Conservation (phyloP, 2,329 filamentous ascomycete species). For the Cadophora gregata region DNA sequence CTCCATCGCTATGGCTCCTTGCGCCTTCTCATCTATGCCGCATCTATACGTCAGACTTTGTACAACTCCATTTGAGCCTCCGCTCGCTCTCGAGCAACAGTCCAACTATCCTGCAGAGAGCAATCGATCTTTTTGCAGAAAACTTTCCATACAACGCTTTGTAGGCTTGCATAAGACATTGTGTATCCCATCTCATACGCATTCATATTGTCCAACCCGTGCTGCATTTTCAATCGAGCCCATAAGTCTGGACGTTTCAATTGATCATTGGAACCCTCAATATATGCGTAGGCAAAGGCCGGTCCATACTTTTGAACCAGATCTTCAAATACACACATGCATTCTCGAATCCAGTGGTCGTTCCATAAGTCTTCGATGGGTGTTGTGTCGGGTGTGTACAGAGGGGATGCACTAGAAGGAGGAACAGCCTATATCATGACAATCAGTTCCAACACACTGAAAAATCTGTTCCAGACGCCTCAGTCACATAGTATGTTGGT, state of each 20-base stretch:
- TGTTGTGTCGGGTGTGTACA: constrained; percentile 18
- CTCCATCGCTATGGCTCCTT: not conserved
- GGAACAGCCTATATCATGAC: not conserved
- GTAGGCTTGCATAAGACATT: constrained; percentile 39
- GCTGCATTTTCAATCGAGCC: constrained; percentile 30
- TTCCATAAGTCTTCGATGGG: constrained; percentile 24
- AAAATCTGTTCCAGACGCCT: too few relatives aligned
- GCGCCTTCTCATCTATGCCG: constrained; percentile 5
- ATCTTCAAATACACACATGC: constrained; percentile 41
- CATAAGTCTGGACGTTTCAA: constrained; percentile 28
- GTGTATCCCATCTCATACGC: constrained; percentile 39
- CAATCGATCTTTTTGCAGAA: constrained; percentile 36
- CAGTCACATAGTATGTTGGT: too few relatives aligned
- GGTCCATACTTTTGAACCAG: constrained; percentile 37
- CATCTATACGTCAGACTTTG: constrained; percentile 19
- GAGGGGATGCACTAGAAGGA: constrained; percentile 4
- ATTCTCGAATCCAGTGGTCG: constrained; percentile 34
- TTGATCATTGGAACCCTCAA: constrained; percentile 26
- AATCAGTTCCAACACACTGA: not conserved
- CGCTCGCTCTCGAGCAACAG: constrained; percentile 31
- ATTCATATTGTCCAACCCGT: constrained; percentile 39
- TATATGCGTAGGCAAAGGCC: constrained; percentile 37
- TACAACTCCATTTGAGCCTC: constrained; percentile 35
- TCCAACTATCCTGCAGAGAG: constrained; percentile 33
- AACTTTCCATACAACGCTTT: constrained; percentile 39